Conservation (phyloP, 345 rosid species). For the Lepidium africanum region DNA sequence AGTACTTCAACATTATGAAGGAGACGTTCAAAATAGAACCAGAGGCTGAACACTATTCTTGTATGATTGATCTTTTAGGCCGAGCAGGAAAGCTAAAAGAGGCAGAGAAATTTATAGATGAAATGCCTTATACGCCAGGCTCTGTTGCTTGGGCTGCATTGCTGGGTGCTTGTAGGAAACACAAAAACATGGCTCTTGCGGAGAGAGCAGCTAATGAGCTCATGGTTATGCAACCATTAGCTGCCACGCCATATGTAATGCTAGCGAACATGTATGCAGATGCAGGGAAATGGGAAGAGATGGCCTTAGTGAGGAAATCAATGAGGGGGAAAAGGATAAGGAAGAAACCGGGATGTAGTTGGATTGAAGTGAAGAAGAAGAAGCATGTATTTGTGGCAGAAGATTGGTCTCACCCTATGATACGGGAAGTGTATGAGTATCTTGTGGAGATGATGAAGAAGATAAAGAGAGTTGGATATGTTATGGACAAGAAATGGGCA, state of each 20-base stretch:
- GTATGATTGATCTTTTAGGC: conserved; percentile 83
- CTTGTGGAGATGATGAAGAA: conserved; percentile 57
- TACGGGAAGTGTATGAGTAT: conserved; percentile 45
- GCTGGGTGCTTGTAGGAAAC: conserved; percentile 74
- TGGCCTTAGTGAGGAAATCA: conserved; percentile 51
- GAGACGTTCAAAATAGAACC: conserved; percentile 63
- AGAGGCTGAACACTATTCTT: conserved; percentile 79
- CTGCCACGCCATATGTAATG: conserved; percentile 78
- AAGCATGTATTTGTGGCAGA: conserved; percentile 75
- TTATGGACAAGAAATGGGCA: conserved; percentile 66
- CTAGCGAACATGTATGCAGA: conserved; percentile 69
- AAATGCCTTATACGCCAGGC: conserved; percentile 65
- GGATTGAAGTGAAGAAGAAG: conserved; percentile 68
- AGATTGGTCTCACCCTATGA: conserved; percentile 79
- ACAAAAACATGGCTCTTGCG: conserved; percentile 61
- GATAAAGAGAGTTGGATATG: conserved; percentile 68
- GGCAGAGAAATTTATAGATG: conserved; percentile 67
- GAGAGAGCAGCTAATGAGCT: conserved; percentile 60
- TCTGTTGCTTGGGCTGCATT: conserved; percentile 70
- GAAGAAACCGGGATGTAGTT: conserved; percentile 89
- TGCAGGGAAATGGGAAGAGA: conserved; percentile 68
- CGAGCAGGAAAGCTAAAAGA: conserved; percentile 73
- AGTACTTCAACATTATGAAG: conserved; percentile 60
- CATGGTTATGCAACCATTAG: conserved; percentile 55
- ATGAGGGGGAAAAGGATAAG: conserved; percentile 71